Conservation (phyloP, 2,329 filamentous ascomycete genomes). For the Xylaria digitata region DNA sequence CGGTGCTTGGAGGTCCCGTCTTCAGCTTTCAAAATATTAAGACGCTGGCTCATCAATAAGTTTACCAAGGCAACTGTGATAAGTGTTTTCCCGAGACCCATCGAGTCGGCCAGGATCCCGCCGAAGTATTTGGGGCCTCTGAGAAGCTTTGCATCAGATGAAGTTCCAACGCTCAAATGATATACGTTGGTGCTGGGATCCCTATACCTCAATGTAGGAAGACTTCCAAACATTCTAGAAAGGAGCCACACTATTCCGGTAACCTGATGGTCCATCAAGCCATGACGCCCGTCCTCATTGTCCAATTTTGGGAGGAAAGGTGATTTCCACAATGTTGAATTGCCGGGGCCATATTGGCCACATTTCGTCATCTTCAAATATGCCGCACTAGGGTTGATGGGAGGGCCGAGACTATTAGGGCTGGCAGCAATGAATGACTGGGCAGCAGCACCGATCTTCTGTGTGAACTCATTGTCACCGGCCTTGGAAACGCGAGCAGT, state of each 20-base stretch:
- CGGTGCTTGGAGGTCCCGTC: conserved; percentile 32
- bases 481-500: conserved; percentile 2
- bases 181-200: conserved; percentile 1
- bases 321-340: conserved; percentile 42
- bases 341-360: conserved; percentile 43
- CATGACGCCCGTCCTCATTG: conserved; percentile 38
- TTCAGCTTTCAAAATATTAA: conserved; percentile 33
- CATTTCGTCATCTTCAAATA: conserved; percentile 45
- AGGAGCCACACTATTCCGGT: conserved; percentile 49
- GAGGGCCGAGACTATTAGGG: conserved; percentile 45
- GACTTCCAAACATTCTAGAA: conserved; percentile 44
- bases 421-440: conserved; percentile 45
- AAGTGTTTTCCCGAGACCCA: conserved; percentile 49
- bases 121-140: conserved; percentile 43
- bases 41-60: conserved; percentile 39
- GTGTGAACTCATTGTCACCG: conserved; percentile 30
- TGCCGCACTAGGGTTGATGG: conserved; percentile 39
- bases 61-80: conserved; percentile 41
- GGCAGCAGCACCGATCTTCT: conserved; percentile 39
- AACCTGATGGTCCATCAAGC: conserved; percentile 45
- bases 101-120: conserved; percentile 47
- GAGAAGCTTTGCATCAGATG: conserved; percentile 33
- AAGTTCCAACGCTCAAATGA: conserved; percentile 10
- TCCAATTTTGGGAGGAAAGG: conserved; percentile 42
- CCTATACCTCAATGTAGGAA: conserved; percentile 38